Evolutionary conservation across 352 stramenopile species (phyloP).

Genomic region (Phytophthora cryptogea): DNA sequence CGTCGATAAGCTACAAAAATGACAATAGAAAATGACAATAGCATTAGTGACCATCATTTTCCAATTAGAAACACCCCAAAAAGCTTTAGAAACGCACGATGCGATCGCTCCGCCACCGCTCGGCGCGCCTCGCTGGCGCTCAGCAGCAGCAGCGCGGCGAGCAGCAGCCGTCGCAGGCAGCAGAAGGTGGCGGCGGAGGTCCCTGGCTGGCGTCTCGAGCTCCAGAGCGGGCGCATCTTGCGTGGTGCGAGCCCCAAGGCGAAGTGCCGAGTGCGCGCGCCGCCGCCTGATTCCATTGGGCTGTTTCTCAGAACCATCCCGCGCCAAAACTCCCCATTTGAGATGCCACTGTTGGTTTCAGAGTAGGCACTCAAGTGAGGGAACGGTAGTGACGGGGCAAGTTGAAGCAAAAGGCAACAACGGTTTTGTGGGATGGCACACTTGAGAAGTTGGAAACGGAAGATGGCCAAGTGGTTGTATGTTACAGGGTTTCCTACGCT

Average conservation of each 20-base stretch:
- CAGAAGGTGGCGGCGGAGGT: slow-evolving; percentile 9
- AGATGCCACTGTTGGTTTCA: slow-evolving; percentile 32
- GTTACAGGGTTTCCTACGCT: slow-evolving; percentile 18
- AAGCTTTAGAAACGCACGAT: slow-evolving; percentile 28
- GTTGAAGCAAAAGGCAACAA: slow-evolving; percentile 27
- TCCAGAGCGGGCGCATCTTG: slow-evolving; percentile 26
- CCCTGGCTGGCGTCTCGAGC: slow-evolving; percentile 7
- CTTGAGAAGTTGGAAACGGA: slow-evolving; percentile 15
- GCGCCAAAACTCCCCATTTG: slow-evolving; percentile 25
- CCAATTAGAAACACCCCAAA: not conserved
- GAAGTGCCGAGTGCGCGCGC: slow-evolving; percentile 26
- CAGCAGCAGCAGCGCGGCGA: slow-evolving; percentile 31
- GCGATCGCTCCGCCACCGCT: slow-evolving; percentile 36
- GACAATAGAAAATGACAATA: slow-evolving; percentile 5
- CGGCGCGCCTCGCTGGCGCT: slow-evolving; percentile 44
- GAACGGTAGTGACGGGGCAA: slow-evolving; percentile 12
- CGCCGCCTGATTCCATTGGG: slow-evolving; percentile 36
- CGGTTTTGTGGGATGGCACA: slow-evolving; percentile 23
- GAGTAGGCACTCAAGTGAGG: slow-evolving; percentile 14
- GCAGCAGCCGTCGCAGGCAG: slow-evolving; percentile 29
- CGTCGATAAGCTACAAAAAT: slow-evolving; percentile 29
- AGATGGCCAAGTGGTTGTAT: slow-evolving; percentile 18
- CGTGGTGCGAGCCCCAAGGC: slow-evolving; percentile 25
- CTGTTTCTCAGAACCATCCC: slow-evolving; percentile 42
- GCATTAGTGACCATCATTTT: not conserved